A percentile compares a stretch with the other conserved stretches of the same genome.
These are phyloP conservation scores for Stemphylium lycopersici DNA, from an alignment of 2,329 filamentous ascomycete species.

Conservation along the genomic window DNA sequence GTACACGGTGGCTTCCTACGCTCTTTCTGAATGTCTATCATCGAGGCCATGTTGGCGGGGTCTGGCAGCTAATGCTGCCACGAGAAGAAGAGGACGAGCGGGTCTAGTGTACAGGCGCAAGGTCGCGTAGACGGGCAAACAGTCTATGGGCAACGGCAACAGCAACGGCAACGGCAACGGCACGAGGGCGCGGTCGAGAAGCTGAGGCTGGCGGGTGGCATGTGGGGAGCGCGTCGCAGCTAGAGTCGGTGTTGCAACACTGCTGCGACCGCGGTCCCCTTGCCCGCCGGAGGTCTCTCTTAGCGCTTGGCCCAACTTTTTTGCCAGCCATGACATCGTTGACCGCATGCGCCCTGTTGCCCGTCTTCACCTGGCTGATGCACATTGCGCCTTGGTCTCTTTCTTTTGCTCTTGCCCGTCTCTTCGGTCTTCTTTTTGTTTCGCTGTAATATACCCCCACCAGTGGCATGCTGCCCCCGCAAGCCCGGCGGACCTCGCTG, in stretches of 20 bases:
- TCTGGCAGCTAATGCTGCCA: slow-evolving; percentile 25
- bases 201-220: slow-evolving; percentile 12
- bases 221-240: slow-evolving; percentile 29
- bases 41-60: slow-evolving; percentile 74
- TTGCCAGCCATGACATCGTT: slow-evolving; percentile 28
- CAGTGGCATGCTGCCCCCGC: slow-evolving; percentile 36
- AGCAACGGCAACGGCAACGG: too few relatives aligned
- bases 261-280: background rate
- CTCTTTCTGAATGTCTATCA: slow-evolving; percentile 83
- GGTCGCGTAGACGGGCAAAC: background rate
- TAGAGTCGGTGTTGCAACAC: slow-evolving; percentile 22
- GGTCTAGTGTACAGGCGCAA: background rate
- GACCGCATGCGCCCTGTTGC: background rate
- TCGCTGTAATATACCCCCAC: background rate
- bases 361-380: background rate
- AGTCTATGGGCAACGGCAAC: background rate
- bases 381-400: background rate
- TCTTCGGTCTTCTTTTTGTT: background rate
- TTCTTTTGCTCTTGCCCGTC: background rate
- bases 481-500: slow-evolving; percentile 37
- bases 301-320: slow-evolving; percentile 30
- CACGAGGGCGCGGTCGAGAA: background rate
- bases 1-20: slow-evolving; percentile 52
- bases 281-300: slow-evolving; percentile 19
- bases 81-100: background rate